Base-by-base conservation (phyloP, 2,329 filamentous ascomycete species). In the Aspergillus bombycis region DNA sequence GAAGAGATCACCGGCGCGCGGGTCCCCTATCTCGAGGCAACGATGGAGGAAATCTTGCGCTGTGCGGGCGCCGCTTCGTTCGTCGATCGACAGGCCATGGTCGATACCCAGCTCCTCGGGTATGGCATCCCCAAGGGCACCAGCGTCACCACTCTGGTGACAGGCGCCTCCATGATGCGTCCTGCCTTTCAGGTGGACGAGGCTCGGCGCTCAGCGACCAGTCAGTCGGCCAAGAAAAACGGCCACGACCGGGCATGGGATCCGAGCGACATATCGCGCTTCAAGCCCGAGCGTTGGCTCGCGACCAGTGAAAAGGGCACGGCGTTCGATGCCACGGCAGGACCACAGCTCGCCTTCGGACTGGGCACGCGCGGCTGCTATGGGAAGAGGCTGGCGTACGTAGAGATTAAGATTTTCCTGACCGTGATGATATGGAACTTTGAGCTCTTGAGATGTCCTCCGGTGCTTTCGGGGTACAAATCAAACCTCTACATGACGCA, bases 21-120 rank as follows among this genome's bases (percentile, higher is more conserved):
- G 3, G 65, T 79, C 26, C 78, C 76, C 2, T 83, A 83, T 57
- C 77, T 84, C 11, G 79, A 82, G 58, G 81, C 77, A 0, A 65
- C 70, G 2, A 71, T 80, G 11, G 80, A 83, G 63, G 81, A 84
- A 60, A 72, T 75, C 3, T 59, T 78, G 6, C 78, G 81, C n/a
- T 46, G 11, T 62, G 61, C 16, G 76, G 77, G 10, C 1, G 23
- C 45, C 1, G 72, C 70, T 0, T 65, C 64, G 1, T 69, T 58
- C 6, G 53, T 71, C 1, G 62, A 71, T 0, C 78, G 82, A 14
- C 64, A 64, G 1, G 72, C 78, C 0, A 68, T 70, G 1, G 65
- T 68, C 19, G 81, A 83, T 63, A 79, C 80, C 0, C 65, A 73
- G 5, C 60, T 84, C 5, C 71, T 83, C 0, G 82, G 82, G 5